Evolutionary conservation across 1,284 basidiomycete species (phyloP).

Genomic region (Melampsora allii-populina): DNA sequence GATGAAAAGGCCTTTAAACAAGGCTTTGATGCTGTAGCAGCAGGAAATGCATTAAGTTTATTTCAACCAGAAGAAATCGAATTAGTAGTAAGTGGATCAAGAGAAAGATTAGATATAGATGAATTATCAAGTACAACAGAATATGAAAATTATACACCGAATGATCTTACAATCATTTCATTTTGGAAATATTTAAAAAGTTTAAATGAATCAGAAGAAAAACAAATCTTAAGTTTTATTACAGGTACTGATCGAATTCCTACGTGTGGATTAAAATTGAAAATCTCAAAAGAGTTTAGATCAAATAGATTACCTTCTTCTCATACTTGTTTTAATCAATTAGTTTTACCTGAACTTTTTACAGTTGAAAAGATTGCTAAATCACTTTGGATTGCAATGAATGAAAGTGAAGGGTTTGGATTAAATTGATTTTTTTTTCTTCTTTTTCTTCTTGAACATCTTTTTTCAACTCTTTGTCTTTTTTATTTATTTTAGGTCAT

Average conservation of each 20-base stretch:
- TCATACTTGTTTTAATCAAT: slow-evolving; percentile 34
- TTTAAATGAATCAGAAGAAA: slow-evolving; percentile 42
- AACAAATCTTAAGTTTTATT: slow-evolving; percentile 47
- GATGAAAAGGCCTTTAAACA: slow-evolving; percentile 48
- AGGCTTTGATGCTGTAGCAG: slow-evolving; percentile 48
- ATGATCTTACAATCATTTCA: slow-evolving; percentile 45
- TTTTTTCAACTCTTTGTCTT: too few species aligned
- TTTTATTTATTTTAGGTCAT: too few species aligned
- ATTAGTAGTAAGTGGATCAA: slow-evolving; percentile 48
- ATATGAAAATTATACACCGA: slow-evolving; percentile 46
- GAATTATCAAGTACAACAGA: slow-evolving; percentile 45
- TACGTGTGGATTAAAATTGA: slow-evolving; percentile 39
- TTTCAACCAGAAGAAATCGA: slow-evolving; percentile 49
- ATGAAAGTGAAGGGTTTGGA: slow-evolving; percentile 31
- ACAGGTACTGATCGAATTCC: slow-evolving; percentile 49
- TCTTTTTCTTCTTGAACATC: too few species aligned
- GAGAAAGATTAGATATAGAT: slow-evolving; percentile 47
- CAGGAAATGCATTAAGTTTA: slow-evolving; percentile 49
- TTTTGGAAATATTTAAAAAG: slow-evolving; percentile 47
- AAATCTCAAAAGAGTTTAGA: slow-evolving; percentile 2
- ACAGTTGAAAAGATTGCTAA: background rate
- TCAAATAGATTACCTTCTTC: background rate
- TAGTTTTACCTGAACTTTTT: background rate
- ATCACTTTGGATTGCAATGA: slow-evolving; percentile 12
- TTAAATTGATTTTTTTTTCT: background rate